Base-by-base conservation (phyloP, 2,329 filamentous ascomycete genomes). In the Fusarium dlaminii region DNA sequence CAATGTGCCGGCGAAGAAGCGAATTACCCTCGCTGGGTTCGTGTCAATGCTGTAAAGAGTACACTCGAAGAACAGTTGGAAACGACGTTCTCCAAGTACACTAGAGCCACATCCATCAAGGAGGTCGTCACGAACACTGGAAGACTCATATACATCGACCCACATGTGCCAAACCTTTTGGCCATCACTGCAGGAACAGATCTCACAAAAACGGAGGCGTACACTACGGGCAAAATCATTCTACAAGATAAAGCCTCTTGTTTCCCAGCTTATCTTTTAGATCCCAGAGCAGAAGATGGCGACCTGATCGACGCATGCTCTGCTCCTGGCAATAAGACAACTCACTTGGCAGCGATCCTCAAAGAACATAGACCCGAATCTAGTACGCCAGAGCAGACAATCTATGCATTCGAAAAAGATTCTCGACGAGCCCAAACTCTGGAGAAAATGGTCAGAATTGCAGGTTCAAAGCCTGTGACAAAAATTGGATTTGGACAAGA, bases 211-310 rank as follows among this genome's bases (percentile, higher is more conserved):
- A 92, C 90, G 13, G 83, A 88, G 20, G 92, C 94, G 1, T 98
- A 98, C 81, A 88, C 85, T 20, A 85, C 88, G 3, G 96, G 96
- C 3, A 88, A 91, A 52, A 90, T 98, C 60, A 98, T 98, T 68
- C 85, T 98, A 30, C 96, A 99, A 81, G 96, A 98, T 79, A 98
- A 98, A 82, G 96, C 96, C 0, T 98, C 95, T 2, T 99, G 96
- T 80, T 98, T 99, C 79, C 96, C 96, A 1, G 96, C 96, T 2
- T 96, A 96, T 80, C 86, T 99, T 6, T 86, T 99, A 1, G 87
- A 97, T 58, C 90, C 93, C 1, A 84, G 84, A 0, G 84, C 90
- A 14, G 86, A 89, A 65, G 89, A 92, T 73, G 94, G 94, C 30
- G 91, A 96, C 78, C 86, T 97, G 14, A 90, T 98, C n/a, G 96